phyloP scores from a whole-genome alignment of 371 early-diverging fungal species.

The Smittium mucronatum region DNA sequence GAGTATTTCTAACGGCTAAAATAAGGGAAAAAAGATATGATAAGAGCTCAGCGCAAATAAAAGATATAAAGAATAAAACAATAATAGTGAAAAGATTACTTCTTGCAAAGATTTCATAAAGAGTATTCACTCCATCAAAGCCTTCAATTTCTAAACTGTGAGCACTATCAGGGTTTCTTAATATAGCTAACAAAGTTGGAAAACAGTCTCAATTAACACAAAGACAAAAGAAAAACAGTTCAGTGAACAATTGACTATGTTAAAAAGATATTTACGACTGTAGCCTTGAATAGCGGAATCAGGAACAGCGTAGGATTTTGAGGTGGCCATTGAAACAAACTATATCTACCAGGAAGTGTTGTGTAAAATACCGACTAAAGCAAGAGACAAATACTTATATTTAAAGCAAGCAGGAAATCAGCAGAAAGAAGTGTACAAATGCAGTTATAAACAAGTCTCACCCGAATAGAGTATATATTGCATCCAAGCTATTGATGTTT shows the following conservation, averaged over 20 bases:
- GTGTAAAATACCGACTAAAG: too few relatives aligned
- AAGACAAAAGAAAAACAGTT: background rate
- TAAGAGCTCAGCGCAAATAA: background rate
- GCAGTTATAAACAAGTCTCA: too few relatives aligned
- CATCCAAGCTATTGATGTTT: too few relatives aligned
- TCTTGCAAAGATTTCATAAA: background rate
- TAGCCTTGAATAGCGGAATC: background rate
- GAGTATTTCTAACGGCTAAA: constrained; percentile 6
- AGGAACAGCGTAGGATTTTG: background rate
- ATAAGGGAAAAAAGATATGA: background rate
- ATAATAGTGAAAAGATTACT: background rate
- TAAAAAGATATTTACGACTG: background rate
- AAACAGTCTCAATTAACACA: too few relatives aligned
- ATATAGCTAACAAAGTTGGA: background rate
- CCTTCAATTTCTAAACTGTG: background rate
- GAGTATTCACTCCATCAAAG: background rate
- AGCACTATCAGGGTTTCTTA: background rate
- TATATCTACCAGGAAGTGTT: too few relatives aligned
- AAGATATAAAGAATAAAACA: background rate
- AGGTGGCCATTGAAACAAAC: background rate
- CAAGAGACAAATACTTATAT: too few relatives aligned
- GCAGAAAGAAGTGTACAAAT: too few relatives aligned
- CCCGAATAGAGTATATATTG: too few relatives aligned
- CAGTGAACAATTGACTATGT: background rate
- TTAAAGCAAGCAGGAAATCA: too few relatives aligned